These are phyloP conservation scores for Pholiota conissans DNA, from an alignment of 768 basidiomycete species.

Conservation along the genomic window DNA sequence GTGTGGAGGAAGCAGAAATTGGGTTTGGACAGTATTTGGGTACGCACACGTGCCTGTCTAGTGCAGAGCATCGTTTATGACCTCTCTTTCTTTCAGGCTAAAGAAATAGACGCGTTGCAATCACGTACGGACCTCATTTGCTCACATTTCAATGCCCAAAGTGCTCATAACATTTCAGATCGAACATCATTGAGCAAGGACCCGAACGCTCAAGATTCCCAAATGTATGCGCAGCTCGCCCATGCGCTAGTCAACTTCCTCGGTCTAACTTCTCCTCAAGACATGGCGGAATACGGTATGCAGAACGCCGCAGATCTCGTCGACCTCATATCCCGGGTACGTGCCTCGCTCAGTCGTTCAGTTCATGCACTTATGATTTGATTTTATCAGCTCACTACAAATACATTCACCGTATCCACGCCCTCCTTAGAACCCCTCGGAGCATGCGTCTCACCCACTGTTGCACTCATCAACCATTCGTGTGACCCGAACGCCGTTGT, in stretches of 20 bases:
- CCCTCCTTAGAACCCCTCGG: conserved; percentile 81
- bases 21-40: conserved; percentile 57
- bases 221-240: conserved; percentile 68
- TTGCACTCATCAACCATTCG: conserved; percentile 86
- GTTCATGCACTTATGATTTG: neutral
- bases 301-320: conserved; percentile 62
- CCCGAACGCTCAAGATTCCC: conserved; percentile 41
- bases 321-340: conserved; percentile 69
- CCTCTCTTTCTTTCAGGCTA: conserved; percentile 40
- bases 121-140: conserved; percentile 56
- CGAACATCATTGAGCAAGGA: conserved; percentile 43
- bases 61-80: no score
- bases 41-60: no score
- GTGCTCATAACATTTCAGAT: conserved; percentile 39
- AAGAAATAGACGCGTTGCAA: conserved; percentile 68
- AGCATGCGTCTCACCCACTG: conserved; percentile 74
- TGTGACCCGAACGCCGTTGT: conserved; percentile 87
- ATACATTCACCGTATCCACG: conserved; percentile 85
- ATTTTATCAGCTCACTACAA: conserved; percentile 74
- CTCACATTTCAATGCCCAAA: neutral
- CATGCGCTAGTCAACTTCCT: conserved; percentile 76
- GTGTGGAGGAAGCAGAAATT: conserved; percentile 63
- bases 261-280: conserved; percentile 54
- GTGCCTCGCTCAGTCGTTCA: conserved; percentile 15
- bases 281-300: conserved; percentile 59